Conservation (phyloP, 2,329 filamentous ascomycete genomes). For the Tolypocladium ovalisporum region DNA sequence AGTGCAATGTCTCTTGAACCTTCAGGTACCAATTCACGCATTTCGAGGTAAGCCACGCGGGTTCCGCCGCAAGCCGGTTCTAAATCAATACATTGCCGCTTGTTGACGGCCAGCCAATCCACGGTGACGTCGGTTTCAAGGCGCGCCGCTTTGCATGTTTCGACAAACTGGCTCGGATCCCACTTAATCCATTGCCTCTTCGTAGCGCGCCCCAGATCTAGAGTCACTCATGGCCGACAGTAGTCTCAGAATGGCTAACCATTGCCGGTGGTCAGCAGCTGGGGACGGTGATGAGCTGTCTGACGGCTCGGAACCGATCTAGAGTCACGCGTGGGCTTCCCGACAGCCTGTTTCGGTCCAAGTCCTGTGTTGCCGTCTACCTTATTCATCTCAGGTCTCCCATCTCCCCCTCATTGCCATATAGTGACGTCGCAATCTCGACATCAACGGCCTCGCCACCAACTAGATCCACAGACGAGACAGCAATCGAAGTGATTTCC, state of each 20-base stretch:
- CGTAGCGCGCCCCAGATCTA: neutral
- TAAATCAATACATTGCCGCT: neutral
- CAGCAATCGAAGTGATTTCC: neutral
- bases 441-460: neutral
- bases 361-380: too few relatives aligned
- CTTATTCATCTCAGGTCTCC: too few relatives aligned
- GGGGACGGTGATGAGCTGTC: neutral
- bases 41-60: neutral
- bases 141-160: neutral
- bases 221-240: neutral
- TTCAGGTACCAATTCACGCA: neutral
- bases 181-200: neutral
- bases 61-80: neutral
- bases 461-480: neutral
- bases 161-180: too few relatives aligned
- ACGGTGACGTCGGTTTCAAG: neutral
- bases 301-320: neutral
- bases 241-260: neutral
- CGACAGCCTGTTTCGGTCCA: too few relatives aligned
- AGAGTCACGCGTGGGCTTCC: too few relatives aligned
- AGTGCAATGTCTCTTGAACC: neutral
- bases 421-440: neutral
- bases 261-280: neutral
- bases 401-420: too few relatives aligned
- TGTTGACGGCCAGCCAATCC: neutral